phyloP scores from a whole-genome alignment of 2,329 filamentous ascomycete species.

The Aspergillus awamori region DNA sequence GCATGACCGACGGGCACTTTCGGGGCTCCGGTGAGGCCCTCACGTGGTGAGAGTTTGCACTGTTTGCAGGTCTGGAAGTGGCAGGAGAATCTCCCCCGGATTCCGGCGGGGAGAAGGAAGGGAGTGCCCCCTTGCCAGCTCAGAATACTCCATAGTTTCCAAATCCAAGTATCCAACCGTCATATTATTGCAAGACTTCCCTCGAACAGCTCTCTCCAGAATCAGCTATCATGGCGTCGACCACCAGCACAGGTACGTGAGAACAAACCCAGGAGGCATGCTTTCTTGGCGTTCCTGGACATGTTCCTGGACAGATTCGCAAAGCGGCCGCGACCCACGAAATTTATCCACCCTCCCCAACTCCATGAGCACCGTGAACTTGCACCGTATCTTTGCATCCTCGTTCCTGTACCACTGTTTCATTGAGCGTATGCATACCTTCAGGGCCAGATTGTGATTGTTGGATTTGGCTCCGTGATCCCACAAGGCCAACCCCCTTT shows the following conservation, averaged over 20 bases:
- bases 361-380: not conserved
- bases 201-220: not conserved
- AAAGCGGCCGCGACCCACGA: not conserved
- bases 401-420: slow-evolving; percentile 5
- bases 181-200: not conserved
- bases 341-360: not conserved
- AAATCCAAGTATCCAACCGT: not conserved
- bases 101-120: not conserved
- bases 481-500: not conserved
- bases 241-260: slow-evolving; percentile 1
- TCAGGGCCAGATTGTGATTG: not conserved
- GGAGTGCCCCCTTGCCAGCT: not conserved
- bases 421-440: not conserved
- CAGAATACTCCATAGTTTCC: not conserved
- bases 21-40: not conserved
- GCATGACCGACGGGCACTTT: not conserved
- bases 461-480: no score
- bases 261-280: not conserved
- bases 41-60: not conserved
- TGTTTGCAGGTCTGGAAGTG: not conserved
- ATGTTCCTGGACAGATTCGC: slow-evolving; percentile 5
- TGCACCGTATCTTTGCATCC: not conserved
- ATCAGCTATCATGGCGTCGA: not conserved
- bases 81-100: not conserved
- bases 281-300: slow-evolving; percentile 14